Evolutionary conservation across 129 eudicot genomes (phyloP), one percentile per base, ranked within the genome.

Genomic region (Tagetes erecta): DNA sequence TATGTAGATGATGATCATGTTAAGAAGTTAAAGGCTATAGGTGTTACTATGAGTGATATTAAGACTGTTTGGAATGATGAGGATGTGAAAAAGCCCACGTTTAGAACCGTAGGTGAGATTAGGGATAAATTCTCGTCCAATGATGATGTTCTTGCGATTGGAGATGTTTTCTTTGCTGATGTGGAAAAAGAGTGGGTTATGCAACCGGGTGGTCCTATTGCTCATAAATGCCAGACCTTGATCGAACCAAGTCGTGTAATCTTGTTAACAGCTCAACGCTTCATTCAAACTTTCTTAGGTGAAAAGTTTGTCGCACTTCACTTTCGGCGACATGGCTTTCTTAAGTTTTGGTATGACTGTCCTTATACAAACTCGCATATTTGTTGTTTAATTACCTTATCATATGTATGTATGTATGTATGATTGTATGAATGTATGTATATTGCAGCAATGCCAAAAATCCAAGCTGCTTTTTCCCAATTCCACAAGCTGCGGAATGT

Each of bases 401-500:
- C 56, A 45, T 75, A 10, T 58, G 27, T 20, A 20, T 20, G 27
- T 20, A 20, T 20, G 27, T 0, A 20, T 20, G 27, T 20, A 20
- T 20, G 27, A n/a, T n/a, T n/a, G n/a, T n/a, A 20, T 20, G 27
- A 20, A 20, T 20, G 27, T 20, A 20, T 20, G 27, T 20, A 71
- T 52, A 71, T 71, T 65, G 70, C 92, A 95, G 97, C 85, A 95
- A 95, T 84, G 96, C 88, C 37, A 95, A 95, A 76, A 80, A 83
- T 36, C 96, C 99, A 57, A 95, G 99, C 72, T 95, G 99, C 83
- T 95, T 91, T 74, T 91, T 76, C 75, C 92, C 99, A 38, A 80
- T 91, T 68, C 99, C 99, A 78, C 99, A 91, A 82, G 96, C 96
- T 76, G 97, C 99, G n/a, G 88, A 85, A 64, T 95, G 99, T 82